phyloP scores from a whole-genome alignment of 306 rosid genomes.

The Crataegus laevigata region DNA sequence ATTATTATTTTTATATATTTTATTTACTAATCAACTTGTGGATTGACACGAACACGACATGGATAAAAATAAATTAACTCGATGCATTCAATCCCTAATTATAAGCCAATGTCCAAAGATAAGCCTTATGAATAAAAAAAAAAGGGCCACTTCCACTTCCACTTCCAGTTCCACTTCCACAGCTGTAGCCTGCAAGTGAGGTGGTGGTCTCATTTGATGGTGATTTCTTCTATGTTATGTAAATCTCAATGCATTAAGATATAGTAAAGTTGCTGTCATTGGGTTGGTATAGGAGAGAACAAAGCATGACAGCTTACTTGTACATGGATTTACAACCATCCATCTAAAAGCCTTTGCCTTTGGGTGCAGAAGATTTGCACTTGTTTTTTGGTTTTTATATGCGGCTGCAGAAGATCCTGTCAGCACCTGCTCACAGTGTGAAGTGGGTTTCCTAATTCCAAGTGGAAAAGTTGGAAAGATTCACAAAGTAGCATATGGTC shows the following conservation, averaged over 20 bases:
- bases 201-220: not conserved
- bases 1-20: too few relatives aligned
- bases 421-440: not conserved
- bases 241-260: conserved; percentile 15
- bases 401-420: not conserved
- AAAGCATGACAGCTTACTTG: not conserved
- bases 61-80: too few relatives aligned
- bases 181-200: not conserved
- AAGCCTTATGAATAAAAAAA: not conserved
- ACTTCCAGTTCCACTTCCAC: not conserved
- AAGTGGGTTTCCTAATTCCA: not conserved
- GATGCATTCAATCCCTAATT: not conserved
- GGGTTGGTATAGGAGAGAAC: conserved; percentile 10
- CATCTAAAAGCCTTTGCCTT: not conserved
- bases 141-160: not conserved
- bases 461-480: not conserved
- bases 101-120: not conserved
- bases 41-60: not conserved
- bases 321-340: not conserved
- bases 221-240: conserved; percentile 4
- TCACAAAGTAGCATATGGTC: not conserved
- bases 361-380: too few relatives aligned
- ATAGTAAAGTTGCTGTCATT: conserved; percentile 16
- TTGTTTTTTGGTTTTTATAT: not conserved
- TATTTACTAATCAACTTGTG: too few relatives aligned